Conservation (phyloP, 164 flowering plant genomes). For the grape (Vitis vinifera) region ASM3070453v1 NC_081821.1:16764001-16764500, state of each 20-base stretch:
- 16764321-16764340: background rate
- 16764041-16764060: no score
- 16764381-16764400: slow-evolving; percentile 67
- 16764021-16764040: background rate
- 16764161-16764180: slow-evolving; percentile 89
- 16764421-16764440: slow-evolving; percentile 97
- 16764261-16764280: slow-evolving; percentile 96
- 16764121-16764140: background rate
- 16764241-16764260: slow-evolving; percentile 95
- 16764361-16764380: slow-evolving; percentile 88
- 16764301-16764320: background rate
- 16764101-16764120: background rate
- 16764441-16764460: slow-evolving; percentile 71
- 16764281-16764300: slow-evolving; percentile 68
- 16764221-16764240: slow-evolving; percentile 96
- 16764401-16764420: slow-evolving; percentile 85
- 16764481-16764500: background rate
- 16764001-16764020: background rate
- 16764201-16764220: slow-evolving; percentile 79
- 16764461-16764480: slow-evolving; percentile 2
- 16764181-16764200: slow-evolving; percentile 92
- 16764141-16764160: slow-evolving; percentile 52
- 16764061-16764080: background rate
- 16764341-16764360: slow-evolving; percentile 42
- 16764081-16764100: background rate